These are phyloP conservation scores for Chalciporus chontae DNA, from an alignment of 768 basidiomycete genomes.

Conservation along the genomic window DNA sequence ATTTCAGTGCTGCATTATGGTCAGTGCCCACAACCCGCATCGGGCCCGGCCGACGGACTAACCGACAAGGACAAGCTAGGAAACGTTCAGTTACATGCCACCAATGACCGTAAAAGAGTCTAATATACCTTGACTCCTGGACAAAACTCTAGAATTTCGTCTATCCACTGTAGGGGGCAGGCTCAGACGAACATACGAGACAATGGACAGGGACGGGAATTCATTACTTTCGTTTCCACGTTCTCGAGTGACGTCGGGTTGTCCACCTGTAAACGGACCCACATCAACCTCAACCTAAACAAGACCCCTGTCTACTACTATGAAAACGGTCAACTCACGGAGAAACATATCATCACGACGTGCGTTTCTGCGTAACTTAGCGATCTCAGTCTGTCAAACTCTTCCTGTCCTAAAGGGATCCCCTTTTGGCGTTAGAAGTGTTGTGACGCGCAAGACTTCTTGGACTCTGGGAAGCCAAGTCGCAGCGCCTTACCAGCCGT, in stretches of 20 bases:
- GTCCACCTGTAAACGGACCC: constrained; percentile 57
- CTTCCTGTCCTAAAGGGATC: constrained; percentile 73
- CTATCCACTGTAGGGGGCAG: constrained; percentile 67
- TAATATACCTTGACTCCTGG: constrained; percentile 83
- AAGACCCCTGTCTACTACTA: not conserved
- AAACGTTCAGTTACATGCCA: constrained; percentile 4
- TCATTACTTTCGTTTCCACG: constrained; percentile 79
- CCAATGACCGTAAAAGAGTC: constrained; percentile 1
- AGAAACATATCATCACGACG: constrained; percentile 95
- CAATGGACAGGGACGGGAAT: not conserved
- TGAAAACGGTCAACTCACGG: constrained; percentile 46
- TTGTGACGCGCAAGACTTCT: constrained; percentile 9
- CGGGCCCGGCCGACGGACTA: constrained; percentile 32
- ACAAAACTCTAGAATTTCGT: constrained; percentile 89
- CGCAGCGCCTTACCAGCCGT: constrained; percentile 69
- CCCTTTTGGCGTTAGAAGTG: constrained; percentile 32
- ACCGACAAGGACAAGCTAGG: constrained; percentile 86
- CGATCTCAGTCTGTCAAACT: constrained; percentile 90
- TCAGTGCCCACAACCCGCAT: constrained; percentile 9
- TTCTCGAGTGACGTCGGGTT: constrained; percentile 95
- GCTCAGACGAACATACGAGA: not conserved
- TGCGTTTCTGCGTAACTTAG: constrained; percentile 97
- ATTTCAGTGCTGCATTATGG: constrained; percentile 73
- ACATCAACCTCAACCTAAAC: not conserved
- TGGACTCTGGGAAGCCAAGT: not conserved